Conservation (phyloP, 768 basidiomycete species). For the Leccinum broughii region DNA sequence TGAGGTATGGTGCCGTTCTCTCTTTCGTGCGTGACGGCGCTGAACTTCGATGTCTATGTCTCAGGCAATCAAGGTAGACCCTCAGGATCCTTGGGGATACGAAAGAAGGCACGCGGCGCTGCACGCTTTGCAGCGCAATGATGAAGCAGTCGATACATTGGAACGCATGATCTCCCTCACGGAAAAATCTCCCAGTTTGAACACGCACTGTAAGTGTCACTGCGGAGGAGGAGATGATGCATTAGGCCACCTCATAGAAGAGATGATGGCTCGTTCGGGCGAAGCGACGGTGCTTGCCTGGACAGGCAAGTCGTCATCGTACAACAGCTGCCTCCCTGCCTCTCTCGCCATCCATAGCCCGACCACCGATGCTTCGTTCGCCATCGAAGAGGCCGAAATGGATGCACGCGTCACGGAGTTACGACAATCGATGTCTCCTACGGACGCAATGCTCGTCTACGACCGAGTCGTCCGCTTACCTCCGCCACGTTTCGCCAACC, state of each 20-base stretch:
- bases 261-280: conserved; percentile 10
- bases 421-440: background rate
- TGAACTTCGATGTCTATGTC: background rate
- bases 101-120: conserved; percentile 5
- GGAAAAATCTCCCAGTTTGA: background rate
- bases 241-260: conserved; percentile 15
- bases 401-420: background rate
- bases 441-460: background rate
- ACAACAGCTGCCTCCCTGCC: conserved; percentile 18
- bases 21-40: background rate
- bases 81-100: background rate
- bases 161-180: conserved; percentile 5
- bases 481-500: conserved; percentile 2
- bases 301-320: conserved; percentile 11
- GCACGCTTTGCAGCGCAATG: background rate
- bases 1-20: background rate
- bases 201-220: background rate
- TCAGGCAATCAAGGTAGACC: conserved; percentile 5
- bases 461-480: background rate
- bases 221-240: conserved; percentile 12
- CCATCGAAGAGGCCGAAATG: background rate
- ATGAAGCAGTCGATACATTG: conserved; percentile 2
- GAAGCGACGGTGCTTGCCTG: conserved; percentile 12
- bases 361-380: background rate
- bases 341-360: conserved; percentile 1